Evolutionary conservation across 2,329 filamentous ascomycete genomes (phyloP), one percentile per base, ranked within the genome.

Genomic region (Paraconiothyrium sp.): DNA sequence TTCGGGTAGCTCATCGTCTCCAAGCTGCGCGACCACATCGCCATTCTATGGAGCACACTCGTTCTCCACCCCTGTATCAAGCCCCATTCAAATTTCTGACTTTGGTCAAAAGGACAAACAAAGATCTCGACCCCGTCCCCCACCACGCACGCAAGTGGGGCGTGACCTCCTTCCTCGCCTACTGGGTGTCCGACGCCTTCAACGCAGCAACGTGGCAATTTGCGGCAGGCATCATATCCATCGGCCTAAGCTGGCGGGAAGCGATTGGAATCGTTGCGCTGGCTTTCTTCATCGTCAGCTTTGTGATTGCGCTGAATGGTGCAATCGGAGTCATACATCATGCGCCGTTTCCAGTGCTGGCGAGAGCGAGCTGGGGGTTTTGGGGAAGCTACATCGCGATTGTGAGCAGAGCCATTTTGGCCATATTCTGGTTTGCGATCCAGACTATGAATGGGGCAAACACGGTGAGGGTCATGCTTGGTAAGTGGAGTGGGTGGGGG

Each of bases 391-490:
- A 86, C 68, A 77, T 87, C 41, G 81, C 84, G 27, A 84, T 87
- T 56, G 68, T 87, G 8, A 85, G 83, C 0, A 80, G 85, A 11
- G 80, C 82, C 43, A 83, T 87, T 59, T 81, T 87, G 3, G 85
- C 85, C 5, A 72, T 87, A 20, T 86, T 88, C 74, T 88, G 86
- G 90, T 87, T 90, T 57, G 87, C 88, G 0, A 89, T 91, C 50
- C 88, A 90, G 66, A 87, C 85, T 44, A 86, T 87, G 62, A 89
- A 89, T 64, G 88, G 89, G 0, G 87, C 84, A 0, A 85, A 86
- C 59, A 80, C 82, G 0, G 79, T 86, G 9, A 77, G 78, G 4
- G 82, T 84, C 47, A 85, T 86, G 76, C 68, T 87, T 14, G 81
- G 81, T 8, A 41, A 41, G 39, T 41, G 5, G 8, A 41, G 20